Percentiles rank a stretch among this genome's conserved stretches.
Conservation (phyloP, 2,329 filamentous ascomycete genomes). For the Emergomyces pasteurianus region DNA sequence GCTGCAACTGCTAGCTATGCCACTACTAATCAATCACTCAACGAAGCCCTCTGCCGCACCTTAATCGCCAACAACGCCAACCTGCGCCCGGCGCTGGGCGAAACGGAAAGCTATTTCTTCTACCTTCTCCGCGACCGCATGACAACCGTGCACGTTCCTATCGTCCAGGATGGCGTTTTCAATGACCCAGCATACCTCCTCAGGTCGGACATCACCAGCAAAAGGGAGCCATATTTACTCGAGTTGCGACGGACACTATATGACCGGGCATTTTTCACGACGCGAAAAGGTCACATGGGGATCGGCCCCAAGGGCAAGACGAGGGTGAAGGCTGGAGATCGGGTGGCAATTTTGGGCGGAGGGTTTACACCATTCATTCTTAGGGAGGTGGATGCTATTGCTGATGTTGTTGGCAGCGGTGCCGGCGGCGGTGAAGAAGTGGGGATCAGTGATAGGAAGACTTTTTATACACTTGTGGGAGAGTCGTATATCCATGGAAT, state of each 20-base stretch:
- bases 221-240: not conserved
- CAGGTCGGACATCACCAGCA: not conserved
- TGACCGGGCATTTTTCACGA: constrained; percentile 2
- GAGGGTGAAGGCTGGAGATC: not conserved
- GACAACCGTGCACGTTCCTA: not conserved
- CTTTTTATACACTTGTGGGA: constrained; percentile 1
- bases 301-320: constrained; percentile 1
- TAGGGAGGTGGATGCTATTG: not conserved
- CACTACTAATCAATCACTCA: not conserved
- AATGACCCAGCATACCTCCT: not conserved
- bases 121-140: constrained; percentile 5
- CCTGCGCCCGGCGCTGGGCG: not conserved
- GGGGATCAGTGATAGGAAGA: not conserved
- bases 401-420: too few relatives aligned
- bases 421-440: not conserved
- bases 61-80: constrained; percentile 3
- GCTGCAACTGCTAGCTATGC: not conserved
- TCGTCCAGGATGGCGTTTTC: constrained; percentile 2
- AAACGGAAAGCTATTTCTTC: constrained; percentile 2
- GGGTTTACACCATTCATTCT: constrained; percentile 4
- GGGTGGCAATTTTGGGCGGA: not conserved
- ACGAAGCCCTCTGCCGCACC: constrained; percentile 4
- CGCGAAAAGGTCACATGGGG: constrained; percentile 1
- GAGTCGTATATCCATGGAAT: constrained; percentile 5
- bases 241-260: constrained; percentile 2